phyloP scores from a whole-genome alignment of 106 monocot species.

The Narthecium ossifragum region DNA sequence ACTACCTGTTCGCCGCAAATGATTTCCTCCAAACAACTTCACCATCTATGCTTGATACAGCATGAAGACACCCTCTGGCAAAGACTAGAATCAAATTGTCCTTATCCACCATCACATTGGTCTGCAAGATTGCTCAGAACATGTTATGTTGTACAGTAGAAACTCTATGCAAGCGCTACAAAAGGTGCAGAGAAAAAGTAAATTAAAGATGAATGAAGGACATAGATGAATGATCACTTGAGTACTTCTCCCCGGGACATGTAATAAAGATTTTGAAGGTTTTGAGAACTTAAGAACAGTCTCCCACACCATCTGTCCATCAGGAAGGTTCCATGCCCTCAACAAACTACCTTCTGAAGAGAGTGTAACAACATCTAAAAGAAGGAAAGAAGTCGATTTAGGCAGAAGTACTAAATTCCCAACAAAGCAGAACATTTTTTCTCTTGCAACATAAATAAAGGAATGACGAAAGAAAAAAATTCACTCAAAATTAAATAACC shows the following conservation, averaged over 20 bases:
- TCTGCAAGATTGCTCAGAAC: slow-evolving; percentile 31
- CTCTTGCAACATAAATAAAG: background rate
- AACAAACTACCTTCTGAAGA: slow-evolving; percentile 79
- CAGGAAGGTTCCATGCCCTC: slow-evolving; percentile 99
- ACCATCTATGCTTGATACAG: slow-evolving; percentile 85
- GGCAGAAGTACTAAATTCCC: too few relatives aligned
- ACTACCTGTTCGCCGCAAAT: slow-evolving; percentile 59
- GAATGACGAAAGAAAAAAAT: background rate
- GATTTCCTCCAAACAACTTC: slow-evolving; percentile 77
- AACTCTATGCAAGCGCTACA: too few relatives aligned
- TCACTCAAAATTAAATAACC: too few relatives aligned
- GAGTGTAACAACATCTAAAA: slow-evolving; percentile 85
- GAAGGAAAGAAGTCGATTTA: slow-evolving; percentile 6
- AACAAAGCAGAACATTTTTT: background rate
- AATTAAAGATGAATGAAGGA: too few relatives aligned
- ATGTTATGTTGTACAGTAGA: too few relatives aligned
- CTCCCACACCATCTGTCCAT: slow-evolving; percentile 99
- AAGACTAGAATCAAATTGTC: slow-evolving; percentile 59
- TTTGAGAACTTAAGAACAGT: slow-evolving; percentile 48
- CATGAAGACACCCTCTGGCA: slow-evolving; percentile 64
- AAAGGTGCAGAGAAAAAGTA: too few relatives aligned
- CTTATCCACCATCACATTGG: slow-evolving; percentile 43
- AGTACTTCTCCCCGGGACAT: slow-evolving; percentile 61
- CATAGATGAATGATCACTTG: too few relatives aligned
- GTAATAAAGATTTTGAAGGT: slow-evolving; percentile 49